These are phyloP conservation scores for Epichloe gansuensis DNA, from an alignment of 2,329 filamentous ascomycete genomes.

Conservation along the genomic window DNA sequence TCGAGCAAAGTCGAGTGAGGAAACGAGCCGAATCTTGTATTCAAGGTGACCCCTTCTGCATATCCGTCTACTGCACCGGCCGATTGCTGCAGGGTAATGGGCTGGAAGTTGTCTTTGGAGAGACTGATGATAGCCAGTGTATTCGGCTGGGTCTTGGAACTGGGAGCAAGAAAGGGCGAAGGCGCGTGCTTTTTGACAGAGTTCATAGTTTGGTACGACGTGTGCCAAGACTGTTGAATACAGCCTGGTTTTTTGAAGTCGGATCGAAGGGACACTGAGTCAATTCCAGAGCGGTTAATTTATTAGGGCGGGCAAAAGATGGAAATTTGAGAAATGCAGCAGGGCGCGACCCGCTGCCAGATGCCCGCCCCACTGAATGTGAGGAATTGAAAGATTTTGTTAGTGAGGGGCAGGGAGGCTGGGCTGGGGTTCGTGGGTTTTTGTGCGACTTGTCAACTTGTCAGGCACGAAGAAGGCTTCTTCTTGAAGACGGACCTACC, in stretches of 20 bases:
- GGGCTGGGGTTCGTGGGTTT: too few relatives aligned
- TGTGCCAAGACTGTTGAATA: not conserved
- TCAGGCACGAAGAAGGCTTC: too few relatives aligned
- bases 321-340: not conserved
- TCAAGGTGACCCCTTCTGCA: slow-evolving; percentile 65
- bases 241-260: not conserved
- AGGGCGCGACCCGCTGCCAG: not conserved
- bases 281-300: not conserved
- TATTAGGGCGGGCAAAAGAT: not conserved
- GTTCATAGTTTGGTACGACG: not conserved
- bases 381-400: too few relatives aligned
- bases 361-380: not conserved
- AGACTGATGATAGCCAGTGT: slow-evolving; percentile 75
- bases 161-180: slow-evolving; percentile 72
- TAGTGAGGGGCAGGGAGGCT: too few relatives aligned
- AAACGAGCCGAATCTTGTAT: slow-evolving; percentile 88
- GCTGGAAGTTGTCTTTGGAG: slow-evolving; percentile 72
- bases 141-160: slow-evolving; percentile 45
- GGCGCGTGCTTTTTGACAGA: slow-evolving; percentile 6
- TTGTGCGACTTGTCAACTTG: not conserved
- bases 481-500: not conserved
- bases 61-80: slow-evolving; percentile 57
- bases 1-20: slow-evolving; percentile 66
- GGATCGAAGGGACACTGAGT: not conserved
- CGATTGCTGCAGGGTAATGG: slow-evolving; percentile 53